These are phyloP conservation scores for Phytophthora tentaculata DNA, from an alignment of 352 stramenopile genomes.

Conservation along the genomic window DNA sequence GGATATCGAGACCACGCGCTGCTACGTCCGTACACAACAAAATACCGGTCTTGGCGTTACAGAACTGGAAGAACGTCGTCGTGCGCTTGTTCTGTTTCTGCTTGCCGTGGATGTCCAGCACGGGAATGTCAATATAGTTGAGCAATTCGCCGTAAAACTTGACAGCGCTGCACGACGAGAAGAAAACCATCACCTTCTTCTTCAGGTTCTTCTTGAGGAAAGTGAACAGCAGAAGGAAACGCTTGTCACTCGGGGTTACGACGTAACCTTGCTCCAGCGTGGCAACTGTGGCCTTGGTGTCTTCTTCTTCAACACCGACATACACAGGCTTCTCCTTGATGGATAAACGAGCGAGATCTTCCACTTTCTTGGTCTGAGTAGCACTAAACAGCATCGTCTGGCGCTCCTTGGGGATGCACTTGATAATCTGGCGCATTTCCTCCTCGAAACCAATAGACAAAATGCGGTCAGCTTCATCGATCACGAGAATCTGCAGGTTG, in stretches of 20 bases:
- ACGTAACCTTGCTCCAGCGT: constrained; percentile 99
- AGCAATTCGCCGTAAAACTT: constrained; percentile 99
- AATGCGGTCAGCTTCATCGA: constrained; percentile 99
- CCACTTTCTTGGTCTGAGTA: constrained; percentile 98
- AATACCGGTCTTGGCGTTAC: constrained; percentile 96
- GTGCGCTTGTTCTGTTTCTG: constrained; percentile 99
- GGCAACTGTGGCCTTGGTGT: constrained; percentile 91
- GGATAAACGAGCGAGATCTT: constrained; percentile 93
- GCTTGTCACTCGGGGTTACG: constrained; percentile 96
- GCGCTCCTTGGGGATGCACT: constrained; percentile 96
- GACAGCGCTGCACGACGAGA: constrained; percentile 94
- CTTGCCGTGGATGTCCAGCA: constrained; percentile 99
- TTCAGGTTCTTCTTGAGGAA: constrained; percentile 99
- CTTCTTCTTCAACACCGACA: constrained; percentile 95
- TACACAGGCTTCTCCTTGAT: constrained; percentile 98
- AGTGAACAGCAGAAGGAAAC: constrained; percentile 99
- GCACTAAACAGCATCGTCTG: constrained; percentile 99
- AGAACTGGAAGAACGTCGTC: constrained; percentile 99
- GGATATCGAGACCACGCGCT: constrained; percentile 97
- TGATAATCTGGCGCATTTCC: constrained; percentile 99
- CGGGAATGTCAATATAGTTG: constrained; percentile 99
- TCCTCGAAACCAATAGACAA: constrained; percentile 99
- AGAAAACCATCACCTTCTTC: constrained; percentile 99
- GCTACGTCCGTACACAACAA: constrained; percentile 99
- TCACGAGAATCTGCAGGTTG: constrained; percentile 96